phyloP scores from a whole-genome alignment of 202 grass and related monocot genomes.

The Tripidium arundinaceum region DNA sequence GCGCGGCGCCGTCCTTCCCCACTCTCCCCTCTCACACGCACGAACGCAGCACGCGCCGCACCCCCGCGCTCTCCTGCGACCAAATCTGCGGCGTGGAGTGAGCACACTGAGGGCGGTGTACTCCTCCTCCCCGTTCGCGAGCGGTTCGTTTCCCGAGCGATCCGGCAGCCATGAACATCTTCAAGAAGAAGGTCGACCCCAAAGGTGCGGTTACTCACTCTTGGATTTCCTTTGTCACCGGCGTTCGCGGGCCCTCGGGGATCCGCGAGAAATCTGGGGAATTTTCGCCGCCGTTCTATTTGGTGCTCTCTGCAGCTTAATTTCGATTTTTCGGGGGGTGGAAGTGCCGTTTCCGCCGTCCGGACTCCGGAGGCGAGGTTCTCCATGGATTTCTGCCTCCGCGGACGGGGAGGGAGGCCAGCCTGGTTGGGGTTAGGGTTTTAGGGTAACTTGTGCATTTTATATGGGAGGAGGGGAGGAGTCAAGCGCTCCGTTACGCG shows the following conservation, averaged over 20 bases:
- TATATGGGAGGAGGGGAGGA: background rate
- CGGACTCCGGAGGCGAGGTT: background rate
- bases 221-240: slow-evolving; percentile 3
- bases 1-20: slow-evolving; percentile 26
- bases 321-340: background rate
- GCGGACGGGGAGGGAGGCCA: background rate
- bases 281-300: background rate
- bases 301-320: background rate
- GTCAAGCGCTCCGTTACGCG: background rate
- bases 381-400: slow-evolving; percentile 3
- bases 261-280: background rate
- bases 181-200: slow-evolving; percentile 84
- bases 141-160: slow-evolving; percentile 10
- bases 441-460: background rate
- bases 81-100: background rate
- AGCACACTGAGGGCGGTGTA: background rate
- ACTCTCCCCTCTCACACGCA: background rate
- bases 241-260: no score
- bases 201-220: slow-evolving; percentile 46
- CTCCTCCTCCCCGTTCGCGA: background rate
- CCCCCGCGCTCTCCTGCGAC: background rate
- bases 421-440: slow-evolving; percentile 17
- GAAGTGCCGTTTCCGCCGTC: background rate
- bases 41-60: slow-evolving; percentile 24
- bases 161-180: slow-evolving; percentile 73